These are phyloP conservation scores for Apiotrichum laibachii DNA, from an alignment of 1,284 basidiomycete genomes.

Conservation along the genomic window DNA sequence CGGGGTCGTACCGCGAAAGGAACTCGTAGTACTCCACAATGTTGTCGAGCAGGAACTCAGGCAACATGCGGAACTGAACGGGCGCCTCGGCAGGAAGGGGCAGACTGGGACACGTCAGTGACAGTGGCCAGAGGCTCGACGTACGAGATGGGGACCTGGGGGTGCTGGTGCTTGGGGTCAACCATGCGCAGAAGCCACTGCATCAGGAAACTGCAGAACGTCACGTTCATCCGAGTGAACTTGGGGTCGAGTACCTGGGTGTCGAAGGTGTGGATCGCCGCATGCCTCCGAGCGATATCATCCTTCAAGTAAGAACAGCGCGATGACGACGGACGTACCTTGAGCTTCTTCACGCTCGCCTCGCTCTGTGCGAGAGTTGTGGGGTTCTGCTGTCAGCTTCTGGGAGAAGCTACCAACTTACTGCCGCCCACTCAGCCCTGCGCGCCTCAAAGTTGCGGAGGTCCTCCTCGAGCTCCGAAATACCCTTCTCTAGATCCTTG, in stretches of 20 bases:
- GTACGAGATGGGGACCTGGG: conserved; percentile 65
- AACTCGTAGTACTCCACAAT: conserved; percentile 86
- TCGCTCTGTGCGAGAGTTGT: conserved; percentile 59
- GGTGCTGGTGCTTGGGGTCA: conserved; percentile 80
- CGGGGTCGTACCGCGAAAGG: conserved; percentile 70
- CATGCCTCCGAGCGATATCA: conserved; percentile 64
- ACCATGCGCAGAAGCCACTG: conserved; percentile 91
- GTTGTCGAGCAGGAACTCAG: conserved; percentile 94
- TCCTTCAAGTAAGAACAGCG: conserved; percentile 49
- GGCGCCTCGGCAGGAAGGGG: conserved; percentile 85
- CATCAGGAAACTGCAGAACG: conserved; percentile 84
- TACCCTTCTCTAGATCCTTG: conserved; percentile 66
- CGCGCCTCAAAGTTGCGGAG: conserved; percentile 69
- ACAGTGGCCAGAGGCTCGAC: conserved; percentile 35
- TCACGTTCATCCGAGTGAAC: conserved; percentile 72
- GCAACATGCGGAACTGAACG: conserved; percentile 78
- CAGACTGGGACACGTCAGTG: conserved; percentile 57
- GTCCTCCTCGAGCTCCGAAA: conserved; percentile 74
- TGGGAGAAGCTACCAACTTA: conserved; percentile 49
- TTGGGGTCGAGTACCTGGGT: conserved; percentile 85
- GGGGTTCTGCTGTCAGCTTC: conserved; percentile 27
- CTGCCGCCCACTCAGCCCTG: conserved; percentile 65
- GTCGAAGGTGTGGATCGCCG: conserved; percentile 73
- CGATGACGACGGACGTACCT: conserved; percentile 53
- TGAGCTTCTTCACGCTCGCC: conserved; percentile 63